Conservation (phyloP, 345 rosid species). For the Stellera chamaejasme region DNA sequence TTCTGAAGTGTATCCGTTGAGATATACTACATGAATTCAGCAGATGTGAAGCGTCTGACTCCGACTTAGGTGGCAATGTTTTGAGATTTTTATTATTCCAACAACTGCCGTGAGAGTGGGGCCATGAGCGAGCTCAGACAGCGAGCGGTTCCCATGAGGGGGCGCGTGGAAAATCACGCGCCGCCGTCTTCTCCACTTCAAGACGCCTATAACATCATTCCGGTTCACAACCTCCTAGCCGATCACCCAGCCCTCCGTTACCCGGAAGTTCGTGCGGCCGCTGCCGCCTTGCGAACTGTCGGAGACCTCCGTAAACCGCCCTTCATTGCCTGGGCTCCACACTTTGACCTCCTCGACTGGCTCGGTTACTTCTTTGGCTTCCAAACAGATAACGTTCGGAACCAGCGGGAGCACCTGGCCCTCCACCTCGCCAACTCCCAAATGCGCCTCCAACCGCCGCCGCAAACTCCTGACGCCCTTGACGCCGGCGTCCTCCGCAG, state of each 20-base stretch:
- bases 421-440: constrained; percentile 84
- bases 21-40: no score
- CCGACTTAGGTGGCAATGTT: background rate
- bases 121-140: constrained; percentile 22
- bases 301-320: constrained; percentile 56
- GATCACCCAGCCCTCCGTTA: constrained; percentile 77
- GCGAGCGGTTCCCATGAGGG: constrained; percentile 27
- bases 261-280: constrained; percentile 67
- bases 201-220: constrained; percentile 62
- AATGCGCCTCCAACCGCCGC: constrained; percentile 64
- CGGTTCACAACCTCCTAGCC: constrained; percentile 51
- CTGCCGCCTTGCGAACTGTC: constrained; percentile 43
- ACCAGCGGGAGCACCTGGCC: constrained; percentile 84
- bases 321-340: constrained; percentile 30
- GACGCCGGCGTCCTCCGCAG: constrained; percentile 50
- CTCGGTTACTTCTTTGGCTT: constrained; percentile 58
- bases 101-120: no score
- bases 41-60: no score
- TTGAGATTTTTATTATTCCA: background rate
- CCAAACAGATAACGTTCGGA: constrained; percentile 65
- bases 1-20: no score
- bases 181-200: constrained; percentile 18
- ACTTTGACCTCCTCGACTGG: constrained; percentile 81
- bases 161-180: constrained; percentile 18
- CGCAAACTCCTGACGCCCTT: constrained; percentile 37